Percentiles rank a stretch among this genome's conserved stretches.
phyloP scores from a whole-genome alignment of 2,329 filamentous ascomycete species.

The Alternaria gansuensis region DNA sequence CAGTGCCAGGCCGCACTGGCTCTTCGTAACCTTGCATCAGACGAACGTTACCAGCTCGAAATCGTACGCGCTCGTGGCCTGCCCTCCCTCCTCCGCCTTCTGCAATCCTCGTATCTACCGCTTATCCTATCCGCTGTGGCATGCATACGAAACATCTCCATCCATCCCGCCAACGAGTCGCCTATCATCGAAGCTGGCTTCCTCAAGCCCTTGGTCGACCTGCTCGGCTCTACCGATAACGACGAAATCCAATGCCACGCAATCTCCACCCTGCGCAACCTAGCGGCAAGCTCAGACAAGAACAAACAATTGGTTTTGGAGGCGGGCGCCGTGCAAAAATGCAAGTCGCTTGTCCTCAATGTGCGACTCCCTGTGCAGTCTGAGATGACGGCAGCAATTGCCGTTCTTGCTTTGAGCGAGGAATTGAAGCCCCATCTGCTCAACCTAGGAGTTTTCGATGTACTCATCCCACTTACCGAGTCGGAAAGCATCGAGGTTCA shows the following conservation, averaged over 20 bases:
- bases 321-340: slow-evolving; percentile 96
- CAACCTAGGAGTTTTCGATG: slow-evolving; percentile 93
- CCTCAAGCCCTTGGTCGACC: slow-evolving; percentile 88
- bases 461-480: slow-evolving; percentile 92
- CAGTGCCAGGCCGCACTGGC: slow-evolving; percentile 97
- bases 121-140: slow-evolving; percentile 96
- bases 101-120: slow-evolving; percentile 94
- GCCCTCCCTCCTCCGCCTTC: slow-evolving; percentile 81
- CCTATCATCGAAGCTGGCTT: slow-evolving; percentile 99
- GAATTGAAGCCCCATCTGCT: slow-evolving; percentile 92
- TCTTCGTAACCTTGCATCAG: slow-evolving; percentile 91
- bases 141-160: slow-evolving; percentile 98
- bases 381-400: slow-evolving; percentile 99
- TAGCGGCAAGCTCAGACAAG: slow-evolving; percentile 94
- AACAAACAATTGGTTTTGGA: slow-evolving; percentile 98
- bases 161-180: slow-evolving; percentile 96
- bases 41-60: slow-evolving; percentile 98
- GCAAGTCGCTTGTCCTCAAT: slow-evolving; percentile 93
- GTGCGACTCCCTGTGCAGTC: slow-evolving; percentile 95
- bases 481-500: slow-evolving; percentile 98
- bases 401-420: slow-evolving; percentile 92
- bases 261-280: slow-evolving; percentile 93
- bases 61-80: slow-evolving; percentile 92
- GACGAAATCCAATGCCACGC: slow-evolving; percentile 99
- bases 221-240: slow-evolving; percentile 94